A percentile compares a stretch with the other conserved stretches of the same genome.
Evolutionary conservation across 2,329 filamentous ascomycete species (phyloP).

Genomic region (Trichoderma sp.): DNA sequence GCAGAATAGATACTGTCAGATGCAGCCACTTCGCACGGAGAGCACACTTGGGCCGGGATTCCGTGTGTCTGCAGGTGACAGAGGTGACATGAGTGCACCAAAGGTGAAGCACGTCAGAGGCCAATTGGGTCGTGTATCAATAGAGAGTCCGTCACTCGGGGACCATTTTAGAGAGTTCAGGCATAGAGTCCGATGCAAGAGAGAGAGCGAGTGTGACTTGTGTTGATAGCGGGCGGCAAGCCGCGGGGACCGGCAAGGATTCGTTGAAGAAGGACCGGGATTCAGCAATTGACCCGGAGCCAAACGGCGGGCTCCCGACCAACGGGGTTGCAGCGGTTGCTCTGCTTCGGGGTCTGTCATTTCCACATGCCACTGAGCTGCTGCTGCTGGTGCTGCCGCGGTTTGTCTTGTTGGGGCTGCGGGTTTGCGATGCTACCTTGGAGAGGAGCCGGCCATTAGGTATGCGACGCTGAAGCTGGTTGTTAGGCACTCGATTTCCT

Average conservation of each 20-base stretch:
- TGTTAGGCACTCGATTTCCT: too few species aligned
- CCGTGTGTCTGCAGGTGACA: not conserved
- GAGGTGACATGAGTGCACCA: too few species aligned
- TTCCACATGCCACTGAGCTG: not conserved
- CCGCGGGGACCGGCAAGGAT: slow-evolving; percentile 4
- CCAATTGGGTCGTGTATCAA: too few species aligned
- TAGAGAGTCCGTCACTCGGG: too few species aligned
- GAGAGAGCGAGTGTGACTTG: not conserved
- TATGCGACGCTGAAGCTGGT: not conserved
- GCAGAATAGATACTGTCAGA: not conserved
- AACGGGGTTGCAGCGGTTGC: not conserved
- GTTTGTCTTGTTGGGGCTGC: not conserved
- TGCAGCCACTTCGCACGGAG: not conserved
- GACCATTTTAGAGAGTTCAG: too few species aligned
- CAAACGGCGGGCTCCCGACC: not conserved
- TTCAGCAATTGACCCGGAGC: not conserved
- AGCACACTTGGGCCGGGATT: not conserved
- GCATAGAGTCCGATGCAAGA: not conserved
- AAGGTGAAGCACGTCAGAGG: too few species aligned
- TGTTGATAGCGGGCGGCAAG: not conserved
- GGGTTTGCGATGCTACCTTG: not conserved
- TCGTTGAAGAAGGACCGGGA: too few species aligned
- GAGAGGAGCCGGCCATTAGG: not conserved
- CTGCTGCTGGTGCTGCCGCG: not conserved
- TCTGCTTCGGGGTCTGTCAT: not conserved